Evolutionary conservation across 768 basidiomycete genomes (phyloP), one percentile per base, ranked within the genome.

Genomic region (Porpolomopsis calyptriformis): DNA sequence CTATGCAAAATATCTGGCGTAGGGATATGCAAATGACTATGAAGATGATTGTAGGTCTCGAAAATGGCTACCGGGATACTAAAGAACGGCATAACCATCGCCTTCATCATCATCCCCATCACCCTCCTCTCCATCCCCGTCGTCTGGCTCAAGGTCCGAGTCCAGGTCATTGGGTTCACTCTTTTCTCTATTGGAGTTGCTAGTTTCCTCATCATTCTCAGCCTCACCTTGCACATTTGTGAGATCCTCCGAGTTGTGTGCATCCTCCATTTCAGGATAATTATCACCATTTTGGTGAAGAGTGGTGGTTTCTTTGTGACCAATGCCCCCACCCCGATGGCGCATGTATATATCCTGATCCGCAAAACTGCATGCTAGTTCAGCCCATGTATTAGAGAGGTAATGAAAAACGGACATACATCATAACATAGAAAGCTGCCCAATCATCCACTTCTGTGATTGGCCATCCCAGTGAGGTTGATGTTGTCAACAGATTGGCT

Each of bases 381-480:
- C n/a, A n/a, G n/a, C n/a, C n/a, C n/a, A 31, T 43, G 20, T 29
- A 22, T n/a, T 37, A 19, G 34, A 18, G 29, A 19, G 45, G 25
- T 44, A 26, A 23, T 26, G 11, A 20, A 23, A 23, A 12, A 12
- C 23, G 1, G 1, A 61, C 62, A 29, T 49, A 70, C 69, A 63
- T 57, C 26, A 60, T 61, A 3, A 71, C 63, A 56, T 61, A 64
- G 44, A 59, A 63, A 46, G 53, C 58, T 5, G 46, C 43, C 55
- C 58, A 69, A 37, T 68, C 70, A 14, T 58, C 46, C 18, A 27
- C 19, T 19, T 47, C 38, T 20, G 4, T 12, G 8, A 18, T 23
- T 26, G 18, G 46, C 8, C 37, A 19, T n/a, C 25, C 25, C 2
- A 19, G 18, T 10, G 38, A 33, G 43, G 4, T 31, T 20, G 26